A percentile compares a stretch with the other conserved stretches of the same genome.
Evolutionary conservation across 164 flowering plant genomes (phyloP).

Genomic region (Houttuynia cordata): DNA sequence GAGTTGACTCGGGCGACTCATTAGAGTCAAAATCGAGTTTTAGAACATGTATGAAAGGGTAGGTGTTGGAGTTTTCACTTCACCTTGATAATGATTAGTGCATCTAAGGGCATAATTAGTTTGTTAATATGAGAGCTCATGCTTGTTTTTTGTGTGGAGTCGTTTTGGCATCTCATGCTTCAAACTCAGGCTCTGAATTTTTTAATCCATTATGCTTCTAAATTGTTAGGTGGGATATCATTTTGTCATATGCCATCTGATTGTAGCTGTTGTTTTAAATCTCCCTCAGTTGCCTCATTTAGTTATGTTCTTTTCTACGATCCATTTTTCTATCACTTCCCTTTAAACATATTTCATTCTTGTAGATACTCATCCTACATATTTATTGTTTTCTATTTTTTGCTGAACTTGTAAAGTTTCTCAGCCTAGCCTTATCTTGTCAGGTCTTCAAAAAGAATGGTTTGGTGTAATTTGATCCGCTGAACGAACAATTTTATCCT

Average conservation of each 20-base stretch:
- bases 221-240: no score
- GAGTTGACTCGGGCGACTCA: no score
- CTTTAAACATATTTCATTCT: neutral
- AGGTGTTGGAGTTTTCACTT: no score
- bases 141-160: no score
- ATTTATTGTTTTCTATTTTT: neutral
- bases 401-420: neutral
- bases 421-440: neutral
- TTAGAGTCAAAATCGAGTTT: no score
- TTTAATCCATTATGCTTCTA: no score
- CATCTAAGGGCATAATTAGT: no score
- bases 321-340: neutral
- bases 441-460: conserved; percentile 78
- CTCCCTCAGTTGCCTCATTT: neutral
- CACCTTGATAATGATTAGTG: no score
- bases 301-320: neutral
- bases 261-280: neutral
- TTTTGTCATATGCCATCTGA: neutral
- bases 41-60: no score
- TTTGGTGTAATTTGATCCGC: conserved; percentile 56
- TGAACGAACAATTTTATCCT: conserved; percentile 78
- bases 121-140: no score
- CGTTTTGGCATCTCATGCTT: no score
- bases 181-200: no score
- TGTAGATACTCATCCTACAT: neutral